Evolutionary conservation across 805 yeast genomes (phyloP), one percentile per base, ranked within the genome.

Genomic region (Wickerhamomyces tratensis): DNA sequence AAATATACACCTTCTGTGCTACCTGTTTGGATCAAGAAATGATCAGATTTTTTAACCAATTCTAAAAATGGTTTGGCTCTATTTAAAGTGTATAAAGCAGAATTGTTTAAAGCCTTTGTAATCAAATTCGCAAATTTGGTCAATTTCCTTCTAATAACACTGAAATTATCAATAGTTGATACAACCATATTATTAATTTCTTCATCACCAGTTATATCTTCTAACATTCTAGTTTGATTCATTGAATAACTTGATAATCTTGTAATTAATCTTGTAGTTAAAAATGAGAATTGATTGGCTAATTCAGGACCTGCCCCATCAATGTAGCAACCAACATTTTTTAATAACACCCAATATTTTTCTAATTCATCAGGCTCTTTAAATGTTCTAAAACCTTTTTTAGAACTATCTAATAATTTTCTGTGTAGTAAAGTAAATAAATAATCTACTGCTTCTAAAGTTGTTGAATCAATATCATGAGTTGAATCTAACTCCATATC

Each of bases 291-390:
- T 52, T 82, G 87, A 48, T 81, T 82, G 0, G 96, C 93, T 41
- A 91, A 79, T 13, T 82, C 79, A 6, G 77, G 74, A 36, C 93
- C 86, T 29, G 94, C 91, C 6, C 86, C 84, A 36, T 84, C 88
- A 29, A 93, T 73, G 50, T 74, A 81, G 46, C 73, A 76, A 12
- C 97, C 96, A 33, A 86, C 71, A 51, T 79, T 79, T 51, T 76
- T 84, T 49, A 93, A 67, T 51, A 82, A 79, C 30, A 73, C 71
- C 89, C 95, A 93, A 37, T 85, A 85, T 42, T 71, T 76, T 53
- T 87, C 94, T 39, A 93, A 66, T 55, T 84, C 88, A 50, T 91
- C 98, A 1, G 96, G 89, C 53, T 86, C 97, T 54, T 86, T 86
- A 61, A 86, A 86, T 0, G 95, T 84, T 51, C 88, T 74, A 64